Evolutionary conservation across 257 asterid species (phyloP), one percentile per base, ranked within the genome.

Genomic region (Solanum megistacrolobum): DNA sequence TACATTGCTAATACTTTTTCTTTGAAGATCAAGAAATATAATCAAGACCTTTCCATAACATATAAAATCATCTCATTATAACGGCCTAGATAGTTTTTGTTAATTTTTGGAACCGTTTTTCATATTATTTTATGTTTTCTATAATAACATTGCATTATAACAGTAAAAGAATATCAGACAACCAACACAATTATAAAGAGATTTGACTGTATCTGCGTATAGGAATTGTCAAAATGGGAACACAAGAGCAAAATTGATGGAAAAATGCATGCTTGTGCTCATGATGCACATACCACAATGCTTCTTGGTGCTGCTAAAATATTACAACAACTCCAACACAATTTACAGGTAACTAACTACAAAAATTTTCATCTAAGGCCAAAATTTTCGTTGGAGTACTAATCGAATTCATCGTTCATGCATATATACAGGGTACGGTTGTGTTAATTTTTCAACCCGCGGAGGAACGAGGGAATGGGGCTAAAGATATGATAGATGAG

Each of bases 391-490:
- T 52, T 55, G 10, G 9, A 55, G 23, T 52, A 55, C 2, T 55
- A 55, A 55, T 55, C 1, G 25, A 55, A 55, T 18, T 55, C 66
- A 55, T 55, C 25, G 66, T 55, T 55, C 25, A 55, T 48, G 58
- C 58, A 16, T 52, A 6, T 20, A 55, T 55, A 52, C 60, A 55
- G 66, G 96, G 96, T 84, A 94, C 93, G 1, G 94, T 92, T 12
- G 58, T 91, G 6, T 69, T 94, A n/a, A 83, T 94, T n/a, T 94
- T 92, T 78, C 96, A 94, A 88, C 96, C 96, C 12, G 96, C 94
- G 0, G 96, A 92, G 90, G 95, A 94, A 83, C 82, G 31, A 48
- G 96, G 96, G 1, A 85, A 83, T 21, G 96, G 95, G 0, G 94
- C 96, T 10, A 92, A 82, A 66, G 85, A 91, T 34, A 92, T 94